phyloP scores from a whole-genome alignment of 805 yeast genomes.

The Debaryomyces prosopidis region DNA sequence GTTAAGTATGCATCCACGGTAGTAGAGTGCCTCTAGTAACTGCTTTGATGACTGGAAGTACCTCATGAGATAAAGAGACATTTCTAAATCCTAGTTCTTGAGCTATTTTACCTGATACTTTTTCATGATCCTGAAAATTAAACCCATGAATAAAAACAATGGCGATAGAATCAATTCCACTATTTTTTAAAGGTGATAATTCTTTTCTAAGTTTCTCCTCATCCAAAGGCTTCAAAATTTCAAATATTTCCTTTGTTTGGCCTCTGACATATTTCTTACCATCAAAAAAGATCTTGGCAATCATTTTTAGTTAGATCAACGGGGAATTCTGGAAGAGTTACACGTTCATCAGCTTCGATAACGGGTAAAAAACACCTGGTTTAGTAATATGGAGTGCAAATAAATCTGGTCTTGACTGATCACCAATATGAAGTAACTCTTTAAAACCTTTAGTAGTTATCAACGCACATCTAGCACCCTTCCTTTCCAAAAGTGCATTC shows the following conservation, averaged over 20 bases:
- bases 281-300: slow-evolving; percentile 32
- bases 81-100: slow-evolving; percentile 63
- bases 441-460: slow-evolving; percentile 22
- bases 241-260: slow-evolving; percentile 51
- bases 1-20: slow-evolving; percentile 83
- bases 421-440: slow-evolving; percentile 21
- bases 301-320: slow-evolving; percentile 36
- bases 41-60: slow-evolving; percentile 78
- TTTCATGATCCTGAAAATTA: slow-evolving; percentile 71
- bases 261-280: too few relatives aligned
- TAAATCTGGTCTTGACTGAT: slow-evolving; percentile 21
- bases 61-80: slow-evolving; percentile 64
- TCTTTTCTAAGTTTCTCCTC: slow-evolving; percentile 38
- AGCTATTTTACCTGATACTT: slow-evolving; percentile 45
- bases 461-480: slow-evolving; percentile 19
- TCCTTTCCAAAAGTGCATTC: slow-evolving; percentile 21
- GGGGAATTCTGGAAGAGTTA: slow-evolving; percentile 21
- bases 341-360: slow-evolving; percentile 20
- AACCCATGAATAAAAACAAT: slow-evolving; percentile 73
- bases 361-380: slow-evolving; percentile 17
- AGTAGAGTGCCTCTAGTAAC: slow-evolving; percentile 77
- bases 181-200: slow-evolving; percentile 45
- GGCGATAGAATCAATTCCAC: slow-evolving; percentile 70
- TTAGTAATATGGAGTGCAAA: slow-evolving; percentile 19
- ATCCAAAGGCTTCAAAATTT: slow-evolving; percentile 56